Evolutionary conservation across 2,329 filamentous ascomycete species (phyloP).

Genomic region (Blastomyces parvus): DNA sequence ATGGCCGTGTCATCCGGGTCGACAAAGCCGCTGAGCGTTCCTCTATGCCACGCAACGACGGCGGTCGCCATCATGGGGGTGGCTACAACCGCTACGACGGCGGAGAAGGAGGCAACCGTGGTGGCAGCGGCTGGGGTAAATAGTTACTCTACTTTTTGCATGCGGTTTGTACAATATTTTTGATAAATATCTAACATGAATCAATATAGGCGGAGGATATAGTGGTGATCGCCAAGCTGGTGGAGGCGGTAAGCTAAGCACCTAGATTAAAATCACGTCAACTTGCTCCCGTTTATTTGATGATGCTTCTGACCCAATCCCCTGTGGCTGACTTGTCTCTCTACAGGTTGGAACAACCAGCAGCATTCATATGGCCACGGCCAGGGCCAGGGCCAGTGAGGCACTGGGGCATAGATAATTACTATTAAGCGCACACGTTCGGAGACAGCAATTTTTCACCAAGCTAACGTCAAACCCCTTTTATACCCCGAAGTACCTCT

Average conservation of each 20-base stretch:
- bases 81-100: constrained; percentile 37
- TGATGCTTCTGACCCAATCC: background rate
- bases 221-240: constrained; percentile 5
- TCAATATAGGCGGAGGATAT: constrained; percentile 14
- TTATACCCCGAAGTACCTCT: constrained; percentile 2
- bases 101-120: constrained; percentile 19
- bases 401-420: constrained; percentile 1
- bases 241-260: constrained; percentile 3
- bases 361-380: constrained; percentile 9
- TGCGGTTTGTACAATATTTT: constrained; percentile 8
- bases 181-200: constrained; percentile 6
- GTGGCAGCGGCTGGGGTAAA: constrained; percentile 28
- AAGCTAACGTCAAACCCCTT: background rate
- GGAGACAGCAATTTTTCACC: constrained; percentile 4
- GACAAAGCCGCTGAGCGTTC: constrained; percentile 85
- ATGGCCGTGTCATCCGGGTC: constrained; percentile 87
- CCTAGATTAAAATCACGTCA: background rate
- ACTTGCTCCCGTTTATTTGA: background rate
- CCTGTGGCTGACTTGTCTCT: background rate
- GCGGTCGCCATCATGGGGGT: constrained; percentile 36
- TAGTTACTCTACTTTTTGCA: background rate
- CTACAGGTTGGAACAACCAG: constrained; percentile 14
- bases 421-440: background rate
- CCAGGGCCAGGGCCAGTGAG: constrained; percentile 14
- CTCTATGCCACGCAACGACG: constrained; percentile 50